Percentiles rank a stretch among this genome's conserved stretches.
phyloP scores from a whole-genome alignment of 2,329 filamentous ascomycete genomes.

The Aspergillus pseudoviridinutans region DNA sequence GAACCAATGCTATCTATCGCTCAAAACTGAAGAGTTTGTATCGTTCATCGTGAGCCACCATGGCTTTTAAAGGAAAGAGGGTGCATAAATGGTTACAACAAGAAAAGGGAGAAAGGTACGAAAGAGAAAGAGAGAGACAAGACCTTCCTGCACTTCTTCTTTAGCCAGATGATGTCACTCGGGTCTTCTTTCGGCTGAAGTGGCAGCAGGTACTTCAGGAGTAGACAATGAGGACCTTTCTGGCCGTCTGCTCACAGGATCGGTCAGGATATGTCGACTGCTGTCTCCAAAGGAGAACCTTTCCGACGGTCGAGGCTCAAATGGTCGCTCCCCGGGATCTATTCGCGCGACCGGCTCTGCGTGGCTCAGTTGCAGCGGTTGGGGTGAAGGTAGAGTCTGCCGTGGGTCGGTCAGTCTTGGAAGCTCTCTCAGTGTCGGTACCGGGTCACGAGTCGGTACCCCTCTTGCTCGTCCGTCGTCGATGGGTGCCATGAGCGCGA shows the following conservation, averaged over 20 bases:
- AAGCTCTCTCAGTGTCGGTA: conserved; percentile 23
- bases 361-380: conserved; percentile 26
- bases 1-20: conserved; percentile 31
- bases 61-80: neutral
- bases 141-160: neutral
- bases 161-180: conserved; percentile 10
- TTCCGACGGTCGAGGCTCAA: conserved; percentile 19
- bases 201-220: conserved; percentile 17
- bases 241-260: conserved; percentile 20
- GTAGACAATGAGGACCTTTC: conserved; percentile 19
- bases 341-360: conserved; percentile 24
- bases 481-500: conserved; percentile 11
- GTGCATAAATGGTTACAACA: neutral
- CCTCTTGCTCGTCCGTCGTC: conserved; percentile 19
- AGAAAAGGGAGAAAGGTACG: neutral
- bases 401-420: conserved; percentile 23
- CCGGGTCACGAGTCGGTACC: conserved; percentile 17
- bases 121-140: neutral
- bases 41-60: conserved; percentile 20
- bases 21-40: conserved; percentile 21
- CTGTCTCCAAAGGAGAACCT: conserved; percentile 23
- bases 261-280: conserved; percentile 20
- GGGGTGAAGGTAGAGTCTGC: conserved; percentile 29
- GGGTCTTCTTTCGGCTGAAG: conserved; percentile 15
- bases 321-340: conserved; percentile 20